Base-by-base conservation (phyloP, 192 early-diverging fungal species). In the Backusella westeae region DNA sequence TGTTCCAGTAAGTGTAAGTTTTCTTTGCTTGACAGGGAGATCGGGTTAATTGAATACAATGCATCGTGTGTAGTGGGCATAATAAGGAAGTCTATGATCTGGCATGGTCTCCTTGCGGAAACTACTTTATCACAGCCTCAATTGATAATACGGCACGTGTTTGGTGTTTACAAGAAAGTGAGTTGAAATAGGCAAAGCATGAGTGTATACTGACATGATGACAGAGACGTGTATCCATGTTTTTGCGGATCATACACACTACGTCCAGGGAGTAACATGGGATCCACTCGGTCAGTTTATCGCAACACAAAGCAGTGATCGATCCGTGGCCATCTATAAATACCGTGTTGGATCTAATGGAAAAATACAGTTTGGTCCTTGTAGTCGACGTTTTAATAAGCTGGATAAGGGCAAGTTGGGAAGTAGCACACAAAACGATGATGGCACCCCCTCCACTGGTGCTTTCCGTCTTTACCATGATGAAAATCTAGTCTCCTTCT, bases 231-330 rank as follows among this genome's bases (percentile, higher is more conserved):
- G 91, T 74, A 80, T 96, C 38, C 91, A 93, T 74, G 89, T 94
- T 21, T 86, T 93, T 63, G 83, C 89, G 3, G 90, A 97, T 72
- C 97, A 99, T 81, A 85, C 85, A 46, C 94, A 98, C 73, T 97
- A 95, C 77, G 95, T 99, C n/a, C 97, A 99, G 82, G 97, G 97
- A 44, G 94, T 99, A 12, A 89, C 92, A 23, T 99, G 97, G 97
- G 97, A 99, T 81, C 96, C 97, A 7, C 78, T 94, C 15, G 92
- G 91, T 46, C 81, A 93, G 76, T 99, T 88, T 81, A 81, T 99
- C 17, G 95, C 93, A 6, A 93, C 96, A 6, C 97, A 97, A 81
- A 94, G 95, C 84, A 96, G 93, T 82, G 97, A 99, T 77, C 83
- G 96, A 84, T 96, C 59, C 9, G 42, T 79, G 10, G 69, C 72